phyloP scores from a whole-genome alignment of 768 basidiomycete genomes.

The Exidia glandulosa region DNA sequence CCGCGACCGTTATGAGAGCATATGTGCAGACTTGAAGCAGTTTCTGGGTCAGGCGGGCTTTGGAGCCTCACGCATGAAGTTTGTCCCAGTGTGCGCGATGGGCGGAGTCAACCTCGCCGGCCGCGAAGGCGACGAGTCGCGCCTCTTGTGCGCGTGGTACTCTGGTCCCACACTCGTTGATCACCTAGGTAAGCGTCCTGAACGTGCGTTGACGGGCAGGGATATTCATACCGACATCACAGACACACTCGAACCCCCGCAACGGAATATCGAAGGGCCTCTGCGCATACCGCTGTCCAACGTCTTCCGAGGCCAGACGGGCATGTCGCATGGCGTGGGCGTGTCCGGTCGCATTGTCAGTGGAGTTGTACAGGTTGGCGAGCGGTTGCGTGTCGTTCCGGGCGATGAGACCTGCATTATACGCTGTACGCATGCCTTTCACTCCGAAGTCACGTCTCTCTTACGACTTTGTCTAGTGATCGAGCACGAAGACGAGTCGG shows the following conservation, averaged over 20 bases:
- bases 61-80: constrained; percentile 61
- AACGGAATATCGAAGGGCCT: constrained; percentile 62
- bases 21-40: constrained; percentile 56
- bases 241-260: constrained; percentile 78
- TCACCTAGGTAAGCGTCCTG: constrained; percentile 51
- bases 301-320: constrained; percentile 82
- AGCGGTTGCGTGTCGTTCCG: constrained; percentile 74
- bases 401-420: constrained; percentile 86
- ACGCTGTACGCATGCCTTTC: constrained; percentile 34
- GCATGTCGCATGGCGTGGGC: constrained; percentile 50
- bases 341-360: constrained; percentile 77
- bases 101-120: constrained; percentile 73
- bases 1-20: constrained; percentile 73
- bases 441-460: not conserved
- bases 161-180: constrained; percentile 75
- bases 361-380: constrained; percentile 88
- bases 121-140: constrained; percentile 35
- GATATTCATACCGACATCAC: constrained; percentile 2
- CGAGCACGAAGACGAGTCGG: constrained; percentile 64
- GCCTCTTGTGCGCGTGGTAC: constrained; percentile 62
- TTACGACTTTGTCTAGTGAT: constrained; percentile 44
- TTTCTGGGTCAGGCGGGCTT: constrained; percentile 89
- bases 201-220: too few species aligned
- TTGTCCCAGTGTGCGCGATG: constrained; percentile 85
- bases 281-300: constrained; percentile 87